phyloP scores from a whole-genome alignment of 164 flowering plant genomes.

The Berberis thunbergii region DNA sequence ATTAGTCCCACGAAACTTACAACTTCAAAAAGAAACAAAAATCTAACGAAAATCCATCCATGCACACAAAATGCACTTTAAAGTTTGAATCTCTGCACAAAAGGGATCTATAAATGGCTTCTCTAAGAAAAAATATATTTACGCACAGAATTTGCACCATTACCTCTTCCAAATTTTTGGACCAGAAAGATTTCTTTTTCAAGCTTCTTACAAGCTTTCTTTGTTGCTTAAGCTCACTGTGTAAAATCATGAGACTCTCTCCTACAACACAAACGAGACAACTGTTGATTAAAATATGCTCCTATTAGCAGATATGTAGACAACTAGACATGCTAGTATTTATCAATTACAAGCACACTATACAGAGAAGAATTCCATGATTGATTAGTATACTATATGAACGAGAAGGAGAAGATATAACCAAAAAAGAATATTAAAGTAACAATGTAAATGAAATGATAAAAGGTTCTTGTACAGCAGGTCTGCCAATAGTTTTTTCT shows the following conservation, averaged over 20 bases:
- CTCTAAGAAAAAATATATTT: no score
- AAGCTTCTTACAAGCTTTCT: conserved; percentile 59
- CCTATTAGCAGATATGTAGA: no score
- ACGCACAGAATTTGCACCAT: not conserved
- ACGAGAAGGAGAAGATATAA: no score
- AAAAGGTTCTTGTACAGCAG: no score
- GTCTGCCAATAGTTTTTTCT: no score
- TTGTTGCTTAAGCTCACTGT: conserved; percentile 60
- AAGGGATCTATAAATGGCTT: no score
- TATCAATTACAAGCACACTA: no score
- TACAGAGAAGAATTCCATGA: no score
- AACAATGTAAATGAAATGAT: no score
- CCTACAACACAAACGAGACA: conserved; percentile 33
- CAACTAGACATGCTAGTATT: no score
- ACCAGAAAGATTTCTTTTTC: conserved; percentile 79
- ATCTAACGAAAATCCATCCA: not conserved
- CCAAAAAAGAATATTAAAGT: no score
- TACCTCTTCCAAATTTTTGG: conserved; percentile 66
- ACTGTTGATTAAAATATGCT: not conserved
- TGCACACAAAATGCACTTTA: not conserved
- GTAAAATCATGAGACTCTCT: conserved; percentile 46
- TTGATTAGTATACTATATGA: no score
- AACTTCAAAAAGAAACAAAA: not conserved
- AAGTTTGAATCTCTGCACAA: not conserved
- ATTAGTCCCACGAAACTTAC: not conserved